These are phyloP conservation scores for Tulasnella sp. DNA, from an alignment of 768 basidiomycete genomes.

Conservation along the genomic window DNA sequence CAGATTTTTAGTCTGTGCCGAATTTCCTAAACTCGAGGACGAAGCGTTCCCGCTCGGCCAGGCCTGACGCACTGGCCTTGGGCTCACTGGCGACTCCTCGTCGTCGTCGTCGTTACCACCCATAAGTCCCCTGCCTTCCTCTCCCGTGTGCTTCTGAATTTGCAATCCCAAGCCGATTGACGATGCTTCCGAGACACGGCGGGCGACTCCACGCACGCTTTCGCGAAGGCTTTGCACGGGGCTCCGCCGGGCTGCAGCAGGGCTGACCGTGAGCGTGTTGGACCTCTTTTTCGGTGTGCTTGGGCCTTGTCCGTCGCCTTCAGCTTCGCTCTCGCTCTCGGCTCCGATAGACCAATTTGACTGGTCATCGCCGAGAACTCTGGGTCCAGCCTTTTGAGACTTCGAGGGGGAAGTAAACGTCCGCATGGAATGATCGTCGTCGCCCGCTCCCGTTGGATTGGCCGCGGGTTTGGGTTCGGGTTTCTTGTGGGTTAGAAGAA, in stretches of 20 bases:
- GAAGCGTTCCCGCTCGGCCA: background rate
- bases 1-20: background rate
- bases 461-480: conserved; percentile 57
- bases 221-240: conserved; percentile 40
- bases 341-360: conserved; percentile 73
- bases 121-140: conserved; percentile 54
- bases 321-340: conserved; percentile 68
- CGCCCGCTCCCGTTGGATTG: conserved; percentile 43
- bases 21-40: background rate
- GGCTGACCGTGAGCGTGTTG: conserved; percentile 1
- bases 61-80: background rate
- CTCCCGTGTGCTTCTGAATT: conserved; percentile 41
- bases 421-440: conserved; percentile 39
- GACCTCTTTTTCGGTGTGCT: conserved; percentile 41
- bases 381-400: conserved; percentile 4
- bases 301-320: conserved; percentile 30
- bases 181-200: conserved; percentile 16
- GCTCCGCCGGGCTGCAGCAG: background rate
- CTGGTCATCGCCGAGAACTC: conserved; percentile 16
- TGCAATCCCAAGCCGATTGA: conserved; percentile 28
- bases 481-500: conserved; percentile 92
- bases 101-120: conserved; percentile 47
- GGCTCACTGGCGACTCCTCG: conserved; percentile 38
- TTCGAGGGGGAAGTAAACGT: conserved; percentile 39
- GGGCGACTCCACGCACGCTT: conserved; percentile 38